Percentiles rank a stretch among this genome's conserved stretches.
Conservation (phyloP, 495 filamentous ascomycete genomes). For the Penicillium canescens region DNA sequence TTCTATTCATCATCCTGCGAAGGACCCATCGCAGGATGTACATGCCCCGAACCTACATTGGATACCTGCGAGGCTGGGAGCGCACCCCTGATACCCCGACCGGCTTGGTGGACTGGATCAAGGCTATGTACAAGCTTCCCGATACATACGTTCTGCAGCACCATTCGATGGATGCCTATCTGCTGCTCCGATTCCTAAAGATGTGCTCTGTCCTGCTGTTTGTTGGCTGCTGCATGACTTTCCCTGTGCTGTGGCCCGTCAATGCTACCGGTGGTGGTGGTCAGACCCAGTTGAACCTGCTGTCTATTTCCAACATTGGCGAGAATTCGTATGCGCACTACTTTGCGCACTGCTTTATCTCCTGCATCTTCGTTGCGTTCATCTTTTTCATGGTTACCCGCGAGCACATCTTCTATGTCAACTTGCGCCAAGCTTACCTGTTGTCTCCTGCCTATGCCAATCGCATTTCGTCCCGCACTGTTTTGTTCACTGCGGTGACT, state of each 20-base stretch:
- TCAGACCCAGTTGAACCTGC: slow-evolving; percentile 69
- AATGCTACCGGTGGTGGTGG: slow-evolving; percentile 70
- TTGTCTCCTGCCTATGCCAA: slow-evolving; percentile 84
- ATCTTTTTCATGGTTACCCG: slow-evolving; percentile 87
- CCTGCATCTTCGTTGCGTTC: slow-evolving; percentile 80
- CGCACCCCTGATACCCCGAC: slow-evolving; percentile 66
- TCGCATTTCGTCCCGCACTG: slow-evolving; percentile 90
- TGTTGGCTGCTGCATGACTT: slow-evolving; percentile 78
- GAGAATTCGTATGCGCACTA: slow-evolving; percentile 56
- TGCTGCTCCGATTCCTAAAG: slow-evolving; percentile 83
- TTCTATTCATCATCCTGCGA: slow-evolving; percentile 77
- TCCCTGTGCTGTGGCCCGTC: slow-evolving; percentile 82
- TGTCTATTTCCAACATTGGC: slow-evolving; percentile 73
- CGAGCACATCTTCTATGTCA: slow-evolving; percentile 93
- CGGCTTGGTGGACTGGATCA: slow-evolving; percentile 75
- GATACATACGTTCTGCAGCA: slow-evolving; percentile 86
- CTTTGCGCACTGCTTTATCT: slow-evolving; percentile 75
- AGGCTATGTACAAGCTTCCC: slow-evolving; percentile 72
- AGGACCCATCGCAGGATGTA: slow-evolving; percentile 74
- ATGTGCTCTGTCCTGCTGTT: slow-evolving; percentile 71
- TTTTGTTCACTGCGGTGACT: slow-evolving; percentile 89
- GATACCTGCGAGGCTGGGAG: slow-evolving; percentile 65
- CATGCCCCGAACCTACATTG: slow-evolving; percentile 84
- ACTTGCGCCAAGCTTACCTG: slow-evolving; percentile 91
- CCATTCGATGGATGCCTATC: slow-evolving; percentile 85